A percentile compares a stretch with the other conserved stretches of the same genome.
phyloP scores from a whole-genome alignment of 768 basidiomycete species.

The Auricularia sp. region DNA sequence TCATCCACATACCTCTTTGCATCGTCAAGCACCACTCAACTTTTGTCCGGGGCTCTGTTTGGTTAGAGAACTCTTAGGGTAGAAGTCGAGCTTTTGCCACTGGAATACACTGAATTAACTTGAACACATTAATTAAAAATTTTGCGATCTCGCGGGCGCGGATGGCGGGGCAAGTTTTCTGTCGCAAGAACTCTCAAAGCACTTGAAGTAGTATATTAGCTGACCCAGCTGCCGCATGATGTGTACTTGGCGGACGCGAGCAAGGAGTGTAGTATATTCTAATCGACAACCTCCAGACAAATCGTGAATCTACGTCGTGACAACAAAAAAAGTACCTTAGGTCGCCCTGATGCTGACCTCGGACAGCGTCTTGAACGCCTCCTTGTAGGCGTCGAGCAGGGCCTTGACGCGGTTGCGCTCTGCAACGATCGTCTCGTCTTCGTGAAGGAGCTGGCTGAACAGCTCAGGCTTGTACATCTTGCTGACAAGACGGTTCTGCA shows the following conservation, averaged over 20 bases:
- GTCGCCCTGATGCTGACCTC: constrained; percentile 68
- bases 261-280: background rate
- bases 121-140: no score
- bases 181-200: no score
- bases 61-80: no score
- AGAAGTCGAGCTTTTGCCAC: no score
- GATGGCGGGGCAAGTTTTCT: no score
- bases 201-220: no score
- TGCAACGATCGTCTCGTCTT: constrained; percentile 90
- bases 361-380: constrained; percentile 78
- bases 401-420: constrained; percentile 92
- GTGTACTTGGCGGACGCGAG: background rate
- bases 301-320: background rate
- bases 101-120: no score
- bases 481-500: constrained; percentile 94
- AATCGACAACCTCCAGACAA: background rate
- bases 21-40: no score
- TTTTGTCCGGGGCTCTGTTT: no score
- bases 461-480: constrained; percentile 89
- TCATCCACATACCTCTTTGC: background rate
- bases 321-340: constrained; percentile 14
- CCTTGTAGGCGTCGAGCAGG: constrained; percentile 90
- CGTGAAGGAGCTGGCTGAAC: constrained; percentile 82
- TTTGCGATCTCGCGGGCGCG: no score
- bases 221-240: background rate